These are phyloP conservation scores for Moringa oleifera DNA, from an alignment of 345 rosid genomes.

Conservation along the genomic window DNA sequence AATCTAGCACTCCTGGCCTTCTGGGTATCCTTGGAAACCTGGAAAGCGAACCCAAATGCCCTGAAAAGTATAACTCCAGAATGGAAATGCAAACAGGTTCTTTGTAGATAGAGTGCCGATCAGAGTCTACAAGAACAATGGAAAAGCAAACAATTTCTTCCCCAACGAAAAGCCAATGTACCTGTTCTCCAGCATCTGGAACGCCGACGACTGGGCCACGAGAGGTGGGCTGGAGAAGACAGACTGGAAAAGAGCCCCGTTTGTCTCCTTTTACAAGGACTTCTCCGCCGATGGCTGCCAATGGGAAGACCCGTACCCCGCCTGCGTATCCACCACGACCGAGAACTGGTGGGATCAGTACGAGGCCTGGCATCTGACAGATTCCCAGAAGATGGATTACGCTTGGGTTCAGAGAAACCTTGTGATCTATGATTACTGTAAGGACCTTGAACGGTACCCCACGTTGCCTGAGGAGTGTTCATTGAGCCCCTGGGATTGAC, in stretches of 20 bases:
- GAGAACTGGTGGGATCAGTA: slow-evolving; percentile 93
- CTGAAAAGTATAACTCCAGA: no score
- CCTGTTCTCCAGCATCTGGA: slow-evolving; percentile 95
- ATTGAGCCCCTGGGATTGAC: slow-evolving; percentile 76
- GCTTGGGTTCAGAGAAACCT: slow-evolving; percentile 94
- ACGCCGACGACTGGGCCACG: slow-evolving; percentile 98
- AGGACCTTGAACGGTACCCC: slow-evolving; percentile 54
- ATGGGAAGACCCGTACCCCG: slow-evolving; percentile 92
- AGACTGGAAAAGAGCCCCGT: slow-evolving; percentile 81
- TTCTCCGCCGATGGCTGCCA: slow-evolving; percentile 81
- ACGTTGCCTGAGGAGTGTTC: slow-evolving; percentile 74
- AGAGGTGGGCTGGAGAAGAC: slow-evolving; percentile 96
- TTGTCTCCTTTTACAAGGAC: slow-evolving; percentile 83
- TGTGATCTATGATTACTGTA: slow-evolving; percentile 84
- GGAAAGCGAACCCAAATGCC: no score
- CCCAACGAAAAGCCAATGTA: slow-evolving; percentile 96
- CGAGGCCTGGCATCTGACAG: slow-evolving; percentile 82
- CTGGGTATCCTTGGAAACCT: no score
- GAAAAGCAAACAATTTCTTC: slow-evolving; percentile 70
- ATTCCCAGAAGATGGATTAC: slow-evolving; percentile 67
- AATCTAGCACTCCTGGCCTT: no score
- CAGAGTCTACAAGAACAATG: slow-evolving; percentile 81
- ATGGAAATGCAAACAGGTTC: slow-evolving; percentile 65
- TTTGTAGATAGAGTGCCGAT: slow-evolving; percentile 75
- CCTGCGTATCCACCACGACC: slow-evolving; percentile 83